Percentiles rank a stretch among this genome's conserved stretches.
Conservation (phyloP, 805 yeast species). For the Vanderwaltozyma polyspora region DNA sequence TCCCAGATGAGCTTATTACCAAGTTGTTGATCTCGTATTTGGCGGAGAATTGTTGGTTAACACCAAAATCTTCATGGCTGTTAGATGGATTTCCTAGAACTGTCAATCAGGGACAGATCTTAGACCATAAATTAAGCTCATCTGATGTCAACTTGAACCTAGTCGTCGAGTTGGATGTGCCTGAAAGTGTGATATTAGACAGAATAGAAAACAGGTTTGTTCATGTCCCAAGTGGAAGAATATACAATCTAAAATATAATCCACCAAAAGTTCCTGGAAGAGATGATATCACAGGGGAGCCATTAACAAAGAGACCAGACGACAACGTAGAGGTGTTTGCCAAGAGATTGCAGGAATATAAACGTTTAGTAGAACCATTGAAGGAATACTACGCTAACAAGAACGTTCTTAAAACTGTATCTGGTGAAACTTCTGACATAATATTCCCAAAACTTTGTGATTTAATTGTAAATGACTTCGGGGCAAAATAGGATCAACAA, state of each 20-base stretch:
- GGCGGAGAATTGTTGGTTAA: conserved; percentile 31
- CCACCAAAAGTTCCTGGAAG: conserved; percentile 76
- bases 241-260: conserved; percentile 74
- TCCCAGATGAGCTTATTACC: conserved; percentile 67
- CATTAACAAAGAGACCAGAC: conserved; percentile 66
- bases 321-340: conserved; percentile 69
- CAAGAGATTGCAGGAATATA: conserved; percentile 54
- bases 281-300: conserved; percentile 88
- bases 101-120: conserved; percentile 50
- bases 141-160: conserved; percentile 42
- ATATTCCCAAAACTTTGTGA: conserved; percentile 59
- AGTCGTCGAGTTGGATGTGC: conserved; percentile 82
- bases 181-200: conserved; percentile 68
- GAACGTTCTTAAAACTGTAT: conserved; percentile 43
- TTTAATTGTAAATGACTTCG: conserved; percentile 29
- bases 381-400: conserved; percentile 44
- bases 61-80: conserved; percentile 45
- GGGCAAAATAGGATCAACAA: no score
- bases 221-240: conserved; percentile 74
- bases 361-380: conserved; percentile 48
- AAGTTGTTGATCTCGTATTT: conserved; percentile 24
- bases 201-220: conserved; percentile 81
- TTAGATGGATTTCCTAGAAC: conserved; percentile 93
- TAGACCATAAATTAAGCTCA: conserved; percentile 35
- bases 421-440: conserved; percentile 75